phyloP scores from a whole-genome alignment of 768 basidiomycete species.

The Boletus barrowsii region DNA sequence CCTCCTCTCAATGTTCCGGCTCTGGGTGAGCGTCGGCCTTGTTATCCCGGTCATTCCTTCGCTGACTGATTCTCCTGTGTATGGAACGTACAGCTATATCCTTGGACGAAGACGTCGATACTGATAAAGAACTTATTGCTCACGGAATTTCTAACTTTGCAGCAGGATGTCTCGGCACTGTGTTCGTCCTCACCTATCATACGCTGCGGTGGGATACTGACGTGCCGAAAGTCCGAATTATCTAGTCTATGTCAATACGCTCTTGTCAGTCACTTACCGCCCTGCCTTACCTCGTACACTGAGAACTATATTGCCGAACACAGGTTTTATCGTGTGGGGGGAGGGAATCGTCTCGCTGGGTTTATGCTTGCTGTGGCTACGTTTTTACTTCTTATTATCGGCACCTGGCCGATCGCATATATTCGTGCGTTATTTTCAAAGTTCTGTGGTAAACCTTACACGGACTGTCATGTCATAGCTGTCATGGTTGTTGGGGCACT shows the following conservation, averaged over 20 bases:
- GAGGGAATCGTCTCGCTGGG: slow-evolving; percentile 77
- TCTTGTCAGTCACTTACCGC: slow-evolving; percentile 48
- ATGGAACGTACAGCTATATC: slow-evolving; percentile 64
- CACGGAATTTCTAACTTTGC: slow-evolving; percentile 91
- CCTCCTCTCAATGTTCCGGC: slow-evolving; percentile 89
- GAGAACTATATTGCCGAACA: background rate
- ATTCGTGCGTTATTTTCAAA: slow-evolving; percentile 60
- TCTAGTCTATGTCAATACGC: slow-evolving; percentile 83
- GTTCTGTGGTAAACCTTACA: background rate
- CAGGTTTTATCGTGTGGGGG: slow-evolving; percentile 92
- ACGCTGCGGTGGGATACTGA: background rate
- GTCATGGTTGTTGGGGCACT: slow-evolving; percentile 89
- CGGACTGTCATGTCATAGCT: slow-evolving; percentile 42
- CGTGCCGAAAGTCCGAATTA: slow-evolving; percentile 63
- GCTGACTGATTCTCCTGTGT: background rate
- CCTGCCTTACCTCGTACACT: background rate
- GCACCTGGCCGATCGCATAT: slow-evolving; percentile 87
- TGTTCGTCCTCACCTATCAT: slow-evolving; percentile 44
- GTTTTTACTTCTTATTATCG: slow-evolving; percentile 66
- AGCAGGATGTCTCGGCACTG: slow-evolving; percentile 76
- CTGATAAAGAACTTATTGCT: slow-evolving; percentile 87
- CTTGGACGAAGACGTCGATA: slow-evolving; percentile 83
- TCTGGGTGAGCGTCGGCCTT: slow-evolving; percentile 47
- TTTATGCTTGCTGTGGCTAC: slow-evolving; percentile 82
- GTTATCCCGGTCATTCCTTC: background rate